phyloP scores from a whole-genome alignment of 2,329 filamentous ascomycete species.

The Alternaria sp. region DNA sequence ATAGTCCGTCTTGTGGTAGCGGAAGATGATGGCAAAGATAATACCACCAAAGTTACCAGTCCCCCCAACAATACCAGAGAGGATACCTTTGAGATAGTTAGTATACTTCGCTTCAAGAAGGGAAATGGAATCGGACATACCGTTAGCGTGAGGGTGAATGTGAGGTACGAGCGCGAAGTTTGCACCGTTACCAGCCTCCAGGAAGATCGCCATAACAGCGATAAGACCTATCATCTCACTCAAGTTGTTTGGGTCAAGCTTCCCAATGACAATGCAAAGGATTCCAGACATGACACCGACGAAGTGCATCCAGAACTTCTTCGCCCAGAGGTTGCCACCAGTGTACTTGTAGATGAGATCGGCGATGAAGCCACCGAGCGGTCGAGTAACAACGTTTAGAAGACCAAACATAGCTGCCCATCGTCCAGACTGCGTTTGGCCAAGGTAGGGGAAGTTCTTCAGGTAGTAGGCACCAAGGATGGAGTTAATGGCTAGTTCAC shows the following conservation, averaged over 20 bases:
- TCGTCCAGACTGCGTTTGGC: slow-evolving; percentile 63
- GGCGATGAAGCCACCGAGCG: slow-evolving; percentile 68
- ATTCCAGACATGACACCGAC: slow-evolving; percentile 65
- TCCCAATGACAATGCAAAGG: slow-evolving; percentile 69
- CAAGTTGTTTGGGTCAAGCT: slow-evolving; percentile 68
- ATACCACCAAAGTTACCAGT: slow-evolving; percentile 86
- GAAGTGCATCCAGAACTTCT: slow-evolving; percentile 69
- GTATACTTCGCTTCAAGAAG: slow-evolving; percentile 3
- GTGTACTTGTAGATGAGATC: slow-evolving; percentile 64
- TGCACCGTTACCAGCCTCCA: slow-evolving; percentile 84
- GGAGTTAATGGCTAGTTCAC: slow-evolving; percentile 68
- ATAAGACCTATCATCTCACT: slow-evolving; percentile 78
- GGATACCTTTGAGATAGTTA: slow-evolving; percentile 55
- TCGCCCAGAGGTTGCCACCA: slow-evolving; percentile 64
- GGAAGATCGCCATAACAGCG: slow-evolving; percentile 79
- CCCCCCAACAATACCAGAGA: slow-evolving; percentile 81
- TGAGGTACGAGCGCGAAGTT: slow-evolving; percentile 89
- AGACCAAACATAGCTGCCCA: slow-evolving; percentile 80
- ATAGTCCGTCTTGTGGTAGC: slow-evolving; percentile 75
- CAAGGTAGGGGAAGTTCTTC: slow-evolving; percentile 63
- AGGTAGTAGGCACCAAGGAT: slow-evolving; percentile 68
- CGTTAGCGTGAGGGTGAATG: slow-evolving; percentile 83
- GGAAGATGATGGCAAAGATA: slow-evolving; percentile 82
- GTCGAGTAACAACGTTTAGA: slow-evolving; percentile 73
- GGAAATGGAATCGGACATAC: slow-evolving; percentile 50